Percentiles rank a stretch among this genome's conserved stretches.
Conservation (phyloP, 768 basidiomycete genomes). For the Strobilomyces confusus region DNA sequence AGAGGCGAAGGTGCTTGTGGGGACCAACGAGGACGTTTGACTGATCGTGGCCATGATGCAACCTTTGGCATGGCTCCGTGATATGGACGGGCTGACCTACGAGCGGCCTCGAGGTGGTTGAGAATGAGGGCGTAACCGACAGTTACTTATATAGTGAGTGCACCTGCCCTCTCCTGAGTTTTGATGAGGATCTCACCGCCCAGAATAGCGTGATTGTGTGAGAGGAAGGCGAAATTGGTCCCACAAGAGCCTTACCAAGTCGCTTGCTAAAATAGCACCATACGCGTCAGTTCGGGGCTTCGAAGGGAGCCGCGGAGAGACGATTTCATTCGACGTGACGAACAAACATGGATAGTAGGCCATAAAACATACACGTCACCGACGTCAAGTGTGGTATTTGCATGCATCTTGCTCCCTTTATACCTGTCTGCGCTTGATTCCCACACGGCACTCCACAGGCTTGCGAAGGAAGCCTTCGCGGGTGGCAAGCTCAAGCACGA, state of each 20-base stretch:
- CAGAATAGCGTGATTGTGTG: conserved; percentile 1
- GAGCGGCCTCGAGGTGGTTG: conserved; percentile 12
- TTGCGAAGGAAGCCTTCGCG: conserved; percentile 88
- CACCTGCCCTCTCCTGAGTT: background rate
- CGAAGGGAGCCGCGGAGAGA: background rate
- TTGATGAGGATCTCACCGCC: conserved; percentile 2
- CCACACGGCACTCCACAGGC: conserved; percentile 68
- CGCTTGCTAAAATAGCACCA: conserved; percentile 17
- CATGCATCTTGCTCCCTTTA: conserved; percentile 5
- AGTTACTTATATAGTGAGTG: conserved; percentile 10
- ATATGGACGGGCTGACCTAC: conserved; percentile 1
- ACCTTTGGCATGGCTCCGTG: conserved; percentile 10
- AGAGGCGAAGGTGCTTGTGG: conserved; percentile 6
- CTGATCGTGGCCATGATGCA: conserved; percentile 16
- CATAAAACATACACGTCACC: background rate
- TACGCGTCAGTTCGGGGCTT: background rate
- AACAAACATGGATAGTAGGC: background rate
- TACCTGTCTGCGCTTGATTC: conserved; percentile 59
- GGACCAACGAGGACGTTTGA: background rate
- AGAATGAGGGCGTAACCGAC: background rate
- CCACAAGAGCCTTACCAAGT: background rate
- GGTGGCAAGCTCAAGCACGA: conserved; percentile 52
- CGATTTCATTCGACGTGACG: background rate
- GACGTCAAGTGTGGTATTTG: background rate
- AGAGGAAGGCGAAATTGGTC: conserved; percentile 1